These are phyloP conservation scores for Gryganskiella cystojenkinii DNA, from an alignment of 192 early-diverging fungal species.

Conservation along the genomic window DNA sequence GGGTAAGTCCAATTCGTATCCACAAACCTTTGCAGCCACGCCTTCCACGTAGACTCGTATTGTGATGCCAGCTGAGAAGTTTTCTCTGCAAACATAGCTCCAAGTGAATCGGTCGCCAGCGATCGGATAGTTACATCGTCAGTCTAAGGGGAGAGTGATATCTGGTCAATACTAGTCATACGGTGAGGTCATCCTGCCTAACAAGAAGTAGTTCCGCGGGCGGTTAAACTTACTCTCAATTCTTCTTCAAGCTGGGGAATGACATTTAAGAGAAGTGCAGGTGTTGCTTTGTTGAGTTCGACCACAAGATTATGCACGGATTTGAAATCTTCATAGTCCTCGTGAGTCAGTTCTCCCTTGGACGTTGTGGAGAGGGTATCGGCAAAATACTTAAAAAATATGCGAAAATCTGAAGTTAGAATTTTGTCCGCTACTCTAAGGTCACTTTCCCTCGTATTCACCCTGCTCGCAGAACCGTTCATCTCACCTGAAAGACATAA, in stretches of 20 bases:
- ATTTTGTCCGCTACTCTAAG: neutral
- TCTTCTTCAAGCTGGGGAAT: constrained; percentile 96
- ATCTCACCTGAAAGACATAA: constrained; percentile 90
- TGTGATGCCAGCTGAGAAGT: constrained; percentile 73
- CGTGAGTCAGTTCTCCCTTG: constrained; percentile 51
- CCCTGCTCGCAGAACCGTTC: too few relatives aligned
- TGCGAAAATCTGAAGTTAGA: neutral
- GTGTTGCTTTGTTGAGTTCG: constrained; percentile 80
- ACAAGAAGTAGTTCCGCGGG: neutral
- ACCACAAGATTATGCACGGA: constrained; percentile 83
- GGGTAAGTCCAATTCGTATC: too few relatives aligned
- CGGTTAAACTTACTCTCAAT: constrained; percentile 63
- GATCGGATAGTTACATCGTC: constrained; percentile 82
- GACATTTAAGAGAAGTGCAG: constrained; percentile 86
- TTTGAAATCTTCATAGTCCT: constrained; percentile 67
- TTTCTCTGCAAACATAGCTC: constrained; percentile 89
- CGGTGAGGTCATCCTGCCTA: too few relatives aligned
- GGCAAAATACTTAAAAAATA: constrained; percentile 85
- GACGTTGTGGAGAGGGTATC: constrained; percentile 77
- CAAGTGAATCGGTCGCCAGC: constrained; percentile 81
- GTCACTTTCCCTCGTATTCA: neutral
- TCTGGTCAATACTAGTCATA: neutral
- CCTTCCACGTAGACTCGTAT: constrained; percentile 86
- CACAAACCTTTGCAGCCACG: constrained; percentile 78
- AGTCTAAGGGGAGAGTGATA: constrained; percentile 40